Conservation (phyloP, 805 yeast species). For the Candida pini region DNA sequence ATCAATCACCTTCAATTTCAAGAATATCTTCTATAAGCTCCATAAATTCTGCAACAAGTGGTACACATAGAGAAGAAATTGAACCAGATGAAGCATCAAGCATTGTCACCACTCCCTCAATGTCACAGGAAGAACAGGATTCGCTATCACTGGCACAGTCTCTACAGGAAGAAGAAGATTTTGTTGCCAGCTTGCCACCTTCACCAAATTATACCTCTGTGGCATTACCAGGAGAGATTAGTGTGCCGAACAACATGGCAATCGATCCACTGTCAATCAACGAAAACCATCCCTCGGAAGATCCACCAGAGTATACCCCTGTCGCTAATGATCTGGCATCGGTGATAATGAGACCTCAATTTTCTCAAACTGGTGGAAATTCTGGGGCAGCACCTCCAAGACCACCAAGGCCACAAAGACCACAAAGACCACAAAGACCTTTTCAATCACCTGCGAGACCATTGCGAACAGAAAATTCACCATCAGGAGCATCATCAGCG, state of each 20-base stretch:
- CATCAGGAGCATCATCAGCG: no score
- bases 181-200: constrained; percentile 22
- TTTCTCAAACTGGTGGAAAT: constrained; percentile 26
- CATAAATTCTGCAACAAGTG: neutral
- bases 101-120: neutral
- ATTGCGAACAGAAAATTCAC: no score
- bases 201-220: constrained; percentile 25
- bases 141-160: neutral
- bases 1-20: neutral
- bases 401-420: constrained; percentile 8
- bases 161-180: constrained; percentile 16
- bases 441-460: no score
- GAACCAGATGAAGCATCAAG: neutral
- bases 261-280: constrained; percentile 22
- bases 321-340: constrained; percentile 21
- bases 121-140: constrained; percentile 3
- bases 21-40: neutral
- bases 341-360: constrained; percentile 20
- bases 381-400: constrained; percentile 9
- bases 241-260: constrained; percentile 22
- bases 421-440: constrained; percentile 10
- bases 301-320: constrained; percentile 34
- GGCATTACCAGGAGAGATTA: constrained; percentile 22
- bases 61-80: neutral
- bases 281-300: constrained; percentile 22